phyloP scores from a whole-genome alignment of 2,329 filamentous ascomycete genomes.

The Fusarium praegraminearum region DNA sequence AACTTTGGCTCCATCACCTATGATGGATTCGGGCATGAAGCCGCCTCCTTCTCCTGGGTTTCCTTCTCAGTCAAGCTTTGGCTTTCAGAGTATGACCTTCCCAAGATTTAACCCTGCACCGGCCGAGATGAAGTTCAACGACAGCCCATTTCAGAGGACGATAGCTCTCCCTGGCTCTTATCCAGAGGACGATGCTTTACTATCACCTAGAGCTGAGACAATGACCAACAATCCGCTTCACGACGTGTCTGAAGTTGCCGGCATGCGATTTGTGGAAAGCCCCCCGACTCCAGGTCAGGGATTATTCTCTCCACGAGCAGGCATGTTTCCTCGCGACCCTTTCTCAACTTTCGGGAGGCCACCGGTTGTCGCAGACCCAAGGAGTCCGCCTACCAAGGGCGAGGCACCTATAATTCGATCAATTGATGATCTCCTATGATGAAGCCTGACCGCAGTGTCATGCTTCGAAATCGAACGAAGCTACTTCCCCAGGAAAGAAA shows the following conservation, averaged over 20 bases:
- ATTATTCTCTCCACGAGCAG: constrained; percentile 65
- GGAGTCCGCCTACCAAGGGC: constrained; percentile 80
- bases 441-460: constrained; percentile 8
- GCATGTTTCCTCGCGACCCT: constrained; percentile 66
- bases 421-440: constrained; percentile 80
- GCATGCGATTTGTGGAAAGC: constrained; percentile 65
- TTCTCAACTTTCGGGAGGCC: constrained; percentile 66
- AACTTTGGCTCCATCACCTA: constrained; percentile 20
- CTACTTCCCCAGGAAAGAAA: constrained; percentile 10
- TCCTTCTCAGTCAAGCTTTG: constrained; percentile 55
- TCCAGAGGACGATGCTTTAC: constrained; percentile 66
- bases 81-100: constrained; percentile 56
- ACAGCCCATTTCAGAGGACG: constrained; percentile 50
- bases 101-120: constrained; percentile 42
- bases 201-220: constrained; percentile 78
- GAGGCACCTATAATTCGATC: constrained; percentile 81
- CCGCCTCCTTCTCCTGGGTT: constrained; percentile 62
- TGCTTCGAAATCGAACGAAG: constrained; percentile 5
- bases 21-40: constrained; percentile 49
- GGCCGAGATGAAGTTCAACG: constrained; percentile 26
- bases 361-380: constrained; percentile 70
- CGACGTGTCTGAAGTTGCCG: constrained; percentile 57
- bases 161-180: constrained; percentile 52
- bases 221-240: constrained; percentile 78
- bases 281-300: constrained; percentile 65